A percentile compares a stretch with the other conserved stretches of the same genome.
Conservation (phyloP, 345 rosid genomes). For the Lumnitzera littorea region DNA sequence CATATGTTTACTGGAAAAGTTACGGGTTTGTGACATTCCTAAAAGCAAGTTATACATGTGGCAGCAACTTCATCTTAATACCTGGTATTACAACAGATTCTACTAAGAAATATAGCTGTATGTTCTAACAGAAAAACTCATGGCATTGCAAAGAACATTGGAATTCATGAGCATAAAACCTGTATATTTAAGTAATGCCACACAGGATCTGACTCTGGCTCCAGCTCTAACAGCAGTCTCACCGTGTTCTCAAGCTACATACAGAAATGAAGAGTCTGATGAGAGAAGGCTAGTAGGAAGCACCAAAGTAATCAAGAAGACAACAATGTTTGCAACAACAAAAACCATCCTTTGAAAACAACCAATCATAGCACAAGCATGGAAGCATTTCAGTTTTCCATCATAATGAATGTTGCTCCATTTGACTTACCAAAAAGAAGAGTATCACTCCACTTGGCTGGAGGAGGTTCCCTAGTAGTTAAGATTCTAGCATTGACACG, state of each 20-base stretch:
- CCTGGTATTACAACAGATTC: not conserved
- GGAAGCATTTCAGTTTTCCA: too few species aligned
- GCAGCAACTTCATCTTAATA: too few species aligned
- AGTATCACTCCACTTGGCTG: too few species aligned
- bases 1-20: too few species aligned
- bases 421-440: too few species aligned
- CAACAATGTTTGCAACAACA: slow-evolving; percentile 3
- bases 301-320: slow-evolving; percentile 5
- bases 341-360: not conserved
- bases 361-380: not conserved
- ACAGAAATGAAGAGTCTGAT: slow-evolving; percentile 4
- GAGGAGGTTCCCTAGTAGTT: too few species aligned
- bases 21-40: too few species aligned
- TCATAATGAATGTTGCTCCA: too few species aligned
- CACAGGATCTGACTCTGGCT: slow-evolving; percentile 94
- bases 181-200: slow-evolving; percentile 95
- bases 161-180: slow-evolving; percentile 40
- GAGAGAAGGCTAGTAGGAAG: slow-evolving; percentile 4
- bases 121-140: not conserved
- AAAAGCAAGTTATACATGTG: too few species aligned
- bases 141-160: not conserved
- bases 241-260: slow-evolving; percentile 92
- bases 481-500: too few species aligned
- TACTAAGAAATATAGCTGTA: not conserved
- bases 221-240: slow-evolving; percentile 93